These are phyloP conservation scores for Kodamaea sp. DNA, from an alignment of 1,139 yeast species.

Conservation along the genomic window DNA sequence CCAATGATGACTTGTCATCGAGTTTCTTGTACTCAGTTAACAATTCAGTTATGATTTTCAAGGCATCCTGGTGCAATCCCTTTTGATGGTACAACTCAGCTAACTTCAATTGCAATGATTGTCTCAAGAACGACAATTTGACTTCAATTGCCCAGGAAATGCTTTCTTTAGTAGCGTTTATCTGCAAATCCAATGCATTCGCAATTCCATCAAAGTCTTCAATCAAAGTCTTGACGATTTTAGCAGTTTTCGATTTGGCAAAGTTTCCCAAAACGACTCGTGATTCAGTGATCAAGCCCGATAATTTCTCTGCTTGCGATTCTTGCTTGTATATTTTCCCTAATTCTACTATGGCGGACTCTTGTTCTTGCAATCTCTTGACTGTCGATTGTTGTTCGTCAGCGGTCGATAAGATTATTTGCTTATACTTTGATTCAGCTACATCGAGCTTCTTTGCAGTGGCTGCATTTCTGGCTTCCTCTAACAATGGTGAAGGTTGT, in stretches of 20 bases:
- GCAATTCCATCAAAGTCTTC: constrained; percentile 76
- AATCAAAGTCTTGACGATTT: constrained; percentile 73
- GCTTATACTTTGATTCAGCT: constrained; percentile 60
- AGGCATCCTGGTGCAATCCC: constrained; percentile 67
- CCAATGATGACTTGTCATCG: constrained; percentile 93
- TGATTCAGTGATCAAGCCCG: constrained; percentile 66
- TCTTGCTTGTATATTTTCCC: constrained; percentile 56
- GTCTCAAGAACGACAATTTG: constrained; percentile 86
- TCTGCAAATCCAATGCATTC: constrained; percentile 69
- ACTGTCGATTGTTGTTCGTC: constrained; percentile 25
- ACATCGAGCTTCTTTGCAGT: constrained; percentile 45
- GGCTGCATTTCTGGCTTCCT: constrained; percentile 60
- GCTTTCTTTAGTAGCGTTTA: constrained; percentile 71
- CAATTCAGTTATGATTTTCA: constrained; percentile 69
- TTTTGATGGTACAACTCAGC: constrained; percentile 72
- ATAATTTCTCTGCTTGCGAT: constrained; percentile 51
- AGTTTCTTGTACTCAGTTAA: constrained; percentile 85
- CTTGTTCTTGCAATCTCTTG: constrained; percentile 51
- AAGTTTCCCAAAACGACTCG: constrained; percentile 68
- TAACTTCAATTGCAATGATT: constrained; percentile 80
- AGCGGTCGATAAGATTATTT: constrained; percentile 39
- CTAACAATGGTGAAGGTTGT: constrained; percentile 34
- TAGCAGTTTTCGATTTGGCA: constrained; percentile 95
- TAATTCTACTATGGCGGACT: constrained; percentile 61
- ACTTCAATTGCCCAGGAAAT: constrained; percentile 85